Evolutionary conservation across 2,329 filamentous ascomycete genomes (phyloP).

Genomic region (Ilyonectria destructans): DNA sequence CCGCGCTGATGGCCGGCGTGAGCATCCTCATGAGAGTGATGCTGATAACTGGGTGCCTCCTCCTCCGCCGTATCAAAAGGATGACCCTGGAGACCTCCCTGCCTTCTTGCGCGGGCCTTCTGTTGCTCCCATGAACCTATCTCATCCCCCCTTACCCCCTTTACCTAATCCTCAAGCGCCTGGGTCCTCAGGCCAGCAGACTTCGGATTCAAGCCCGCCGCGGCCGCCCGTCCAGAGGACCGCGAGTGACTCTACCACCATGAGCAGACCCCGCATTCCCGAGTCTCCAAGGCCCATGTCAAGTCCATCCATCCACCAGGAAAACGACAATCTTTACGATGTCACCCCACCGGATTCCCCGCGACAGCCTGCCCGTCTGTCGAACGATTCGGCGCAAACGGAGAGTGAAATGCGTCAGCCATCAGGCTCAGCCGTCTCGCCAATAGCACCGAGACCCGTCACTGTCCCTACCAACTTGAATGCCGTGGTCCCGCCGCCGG

Average conservation of each 20-base stretch:
- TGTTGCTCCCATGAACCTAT: constrained; percentile 55
- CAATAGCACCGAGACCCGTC: constrained; percentile 28
- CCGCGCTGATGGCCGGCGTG: constrained; percentile 78
- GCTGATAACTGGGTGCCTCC: constrained; percentile 92
- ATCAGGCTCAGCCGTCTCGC: constrained; percentile 40
- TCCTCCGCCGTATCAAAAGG: constrained; percentile 84
- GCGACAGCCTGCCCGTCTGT: constrained; percentile 26
- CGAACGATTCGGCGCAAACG: constrained; percentile 15
- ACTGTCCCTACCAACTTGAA: constrained; percentile 33
- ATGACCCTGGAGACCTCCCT: constrained; percentile 72
- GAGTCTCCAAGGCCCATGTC: constrained; percentile 52
- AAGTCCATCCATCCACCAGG: constrained; percentile 49
- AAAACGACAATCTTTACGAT: constrained; percentile 63
- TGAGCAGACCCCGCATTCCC: constrained; percentile 45
- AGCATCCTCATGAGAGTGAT: constrained; percentile 88
- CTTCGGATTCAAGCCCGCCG: constrained; percentile 27
- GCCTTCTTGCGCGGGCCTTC: constrained; percentile 69
- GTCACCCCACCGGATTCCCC: constrained; percentile 65
- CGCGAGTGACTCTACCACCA: constrained; percentile 55
- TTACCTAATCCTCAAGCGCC: constrained; percentile 23
- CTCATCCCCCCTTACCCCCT: constrained; percentile 45
- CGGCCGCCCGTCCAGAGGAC: constrained; percentile 53
- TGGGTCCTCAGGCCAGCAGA: constrained; percentile 19
- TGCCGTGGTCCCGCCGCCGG: constrained; percentile 25
- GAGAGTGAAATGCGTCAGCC: constrained; percentile 29